Percentiles rank a stretch among this genome's conserved stretches.
Evolutionary conservation across 306 rosid genomes (phyloP).

Genomic region (Cucurbita moschata): DNA sequence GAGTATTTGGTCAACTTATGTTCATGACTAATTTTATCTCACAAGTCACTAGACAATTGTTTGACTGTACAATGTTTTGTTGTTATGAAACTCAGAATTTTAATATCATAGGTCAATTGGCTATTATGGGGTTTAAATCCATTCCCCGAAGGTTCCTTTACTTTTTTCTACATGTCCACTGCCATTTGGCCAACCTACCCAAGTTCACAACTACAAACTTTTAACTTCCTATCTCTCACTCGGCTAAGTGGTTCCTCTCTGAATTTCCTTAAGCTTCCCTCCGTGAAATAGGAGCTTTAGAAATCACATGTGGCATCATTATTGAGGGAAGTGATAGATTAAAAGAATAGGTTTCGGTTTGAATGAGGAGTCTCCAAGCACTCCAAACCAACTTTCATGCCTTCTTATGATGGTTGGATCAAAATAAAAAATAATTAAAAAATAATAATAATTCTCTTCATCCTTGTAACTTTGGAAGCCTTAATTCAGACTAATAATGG

Average conservation of each 20-base stretch:
- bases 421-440: too few relatives aligned
- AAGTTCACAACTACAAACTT: background rate
- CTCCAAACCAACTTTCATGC: too few relatives aligned
- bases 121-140: background rate
- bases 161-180: background rate
- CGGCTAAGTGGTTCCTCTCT: background rate
- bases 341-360: too few relatives aligned
- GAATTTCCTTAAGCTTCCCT: background rate
- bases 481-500: too few relatives aligned
- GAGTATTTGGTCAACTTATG: background rate
- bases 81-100: background rate
- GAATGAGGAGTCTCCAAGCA: too few relatives aligned
- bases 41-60: background rate
- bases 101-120: background rate
- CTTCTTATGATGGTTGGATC: too few relatives aligned
- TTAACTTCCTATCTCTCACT: background rate
- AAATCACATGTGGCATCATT: background rate
- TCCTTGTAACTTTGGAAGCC: too few relatives aligned
- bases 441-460: too few relatives aligned
- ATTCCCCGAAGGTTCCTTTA: background rate
- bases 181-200: background rate
- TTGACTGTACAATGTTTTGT: background rate
- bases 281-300: background rate
- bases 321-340: background rate
- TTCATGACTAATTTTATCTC: background rate